These are phyloP conservation scores for Salix exigua DNA, from an alignment of 345 rosid species.

Conservation along the genomic window DNA sequence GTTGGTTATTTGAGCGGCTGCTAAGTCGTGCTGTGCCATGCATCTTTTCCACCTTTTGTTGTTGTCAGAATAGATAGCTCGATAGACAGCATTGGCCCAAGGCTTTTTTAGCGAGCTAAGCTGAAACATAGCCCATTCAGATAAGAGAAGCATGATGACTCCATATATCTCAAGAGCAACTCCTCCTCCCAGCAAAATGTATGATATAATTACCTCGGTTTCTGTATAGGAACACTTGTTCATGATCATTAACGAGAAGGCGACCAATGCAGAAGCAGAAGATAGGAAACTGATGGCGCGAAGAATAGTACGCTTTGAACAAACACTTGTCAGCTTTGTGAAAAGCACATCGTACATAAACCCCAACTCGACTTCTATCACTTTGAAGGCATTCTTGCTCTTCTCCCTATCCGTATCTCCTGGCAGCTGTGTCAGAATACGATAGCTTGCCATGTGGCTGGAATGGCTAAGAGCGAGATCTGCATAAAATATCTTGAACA, in stretches of 20 bases:
- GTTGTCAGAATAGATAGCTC: neutral
- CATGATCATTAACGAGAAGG: neutral
- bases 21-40: too few species aligned
- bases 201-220: neutral
- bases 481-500: too few species aligned
- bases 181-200: neutral
- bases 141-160: neutral
- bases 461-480: too few species aligned
- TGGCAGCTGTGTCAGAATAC: too few species aligned
- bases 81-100: too few species aligned
- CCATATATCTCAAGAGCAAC: neutral
- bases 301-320: neutral
- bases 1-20: too few species aligned
- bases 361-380: constrained; percentile 12
- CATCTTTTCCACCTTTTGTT: neutral
- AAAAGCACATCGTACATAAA: constrained; percentile 18
- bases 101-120: neutral
- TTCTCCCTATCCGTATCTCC: too few species aligned
- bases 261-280: neutral
- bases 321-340: neutral
- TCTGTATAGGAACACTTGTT: too few species aligned
- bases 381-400: neutral
- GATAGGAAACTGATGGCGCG: neutral
- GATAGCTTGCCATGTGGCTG: too few species aligned
- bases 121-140: neutral